phyloP scores from a whole-genome alignment of 1,284 basidiomycete genomes.

The Microbotryomycetes sp. region DNA sequence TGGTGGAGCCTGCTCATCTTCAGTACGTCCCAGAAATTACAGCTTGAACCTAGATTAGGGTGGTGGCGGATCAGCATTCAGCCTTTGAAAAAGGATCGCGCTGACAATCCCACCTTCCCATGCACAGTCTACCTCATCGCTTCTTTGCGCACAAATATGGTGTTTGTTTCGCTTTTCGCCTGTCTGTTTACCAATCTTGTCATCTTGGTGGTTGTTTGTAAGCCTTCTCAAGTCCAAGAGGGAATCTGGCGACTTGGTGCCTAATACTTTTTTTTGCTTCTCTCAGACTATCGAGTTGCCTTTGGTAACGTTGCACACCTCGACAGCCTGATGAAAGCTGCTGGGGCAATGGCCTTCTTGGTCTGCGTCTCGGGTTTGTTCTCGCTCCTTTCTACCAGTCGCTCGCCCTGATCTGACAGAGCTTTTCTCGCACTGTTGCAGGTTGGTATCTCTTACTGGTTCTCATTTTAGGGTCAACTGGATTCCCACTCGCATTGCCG shows the following conservation, averaged over 20 bases:
- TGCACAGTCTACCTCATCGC: constrained; percentile 25
- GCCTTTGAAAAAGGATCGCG: background rate
- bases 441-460: constrained; percentile 22
- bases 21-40: constrained; percentile 13
- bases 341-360: constrained; percentile 31
- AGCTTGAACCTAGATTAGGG: no score
- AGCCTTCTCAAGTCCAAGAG: background rate
- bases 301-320: constrained; percentile 11
- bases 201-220: constrained; percentile 24
- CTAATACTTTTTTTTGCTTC: background rate
- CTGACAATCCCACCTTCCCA: background rate
- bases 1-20: constrained; percentile 29
- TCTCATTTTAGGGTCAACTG: constrained; percentile 28
- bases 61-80: no score
- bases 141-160: constrained; percentile 32
- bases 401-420: background rate
- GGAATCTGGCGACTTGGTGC: background rate
- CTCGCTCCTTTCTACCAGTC: background rate
- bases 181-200: constrained; percentile 30
- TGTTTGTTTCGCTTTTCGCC: constrained; percentile 31
- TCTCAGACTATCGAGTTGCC: constrained; percentile 24
- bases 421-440: background rate
- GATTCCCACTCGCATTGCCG: constrained; percentile 32
- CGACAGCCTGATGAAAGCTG: constrained; percentile 13
- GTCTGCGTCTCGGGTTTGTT: constrained; percentile 23